These are phyloP conservation scores for Haplosporangium gracile DNA, from an alignment of 192 early-diverging fungal genomes.

Conservation along the genomic window DNA sequence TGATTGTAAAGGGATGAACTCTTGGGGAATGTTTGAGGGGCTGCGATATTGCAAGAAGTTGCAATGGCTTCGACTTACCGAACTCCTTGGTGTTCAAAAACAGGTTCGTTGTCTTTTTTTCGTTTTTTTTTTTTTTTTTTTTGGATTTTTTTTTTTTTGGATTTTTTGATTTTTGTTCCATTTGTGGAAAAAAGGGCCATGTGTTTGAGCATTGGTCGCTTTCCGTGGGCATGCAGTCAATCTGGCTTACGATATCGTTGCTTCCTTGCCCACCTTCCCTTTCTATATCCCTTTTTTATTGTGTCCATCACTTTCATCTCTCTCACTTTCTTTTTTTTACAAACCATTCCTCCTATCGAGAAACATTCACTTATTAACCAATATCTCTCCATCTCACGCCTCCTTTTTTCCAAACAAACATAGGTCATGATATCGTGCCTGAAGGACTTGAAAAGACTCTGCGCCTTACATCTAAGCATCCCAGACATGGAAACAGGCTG, in stretches of 20 bases:
- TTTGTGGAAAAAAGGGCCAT: neutral
- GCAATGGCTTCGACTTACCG: conserved; percentile 24
- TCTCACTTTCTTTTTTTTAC: neutral
- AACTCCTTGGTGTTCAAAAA: conserved; percentile 24
- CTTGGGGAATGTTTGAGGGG: conserved; percentile 36
- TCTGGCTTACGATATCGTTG: neutral
- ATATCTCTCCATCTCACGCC: neutral
- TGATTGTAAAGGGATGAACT: conserved; percentile 24
- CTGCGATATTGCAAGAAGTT: conserved; percentile 6
- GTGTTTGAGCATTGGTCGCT: neutral
- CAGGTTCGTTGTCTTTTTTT: neutral
- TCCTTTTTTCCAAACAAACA: too few species aligned
- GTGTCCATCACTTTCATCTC: neutral
- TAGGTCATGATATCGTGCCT: conserved; percentile 26
- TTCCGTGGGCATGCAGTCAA: neutral
- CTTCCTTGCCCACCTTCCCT: neutral
- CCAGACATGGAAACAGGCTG: conserved; percentile 14
- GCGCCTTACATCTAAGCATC: conserved; percentile 17
- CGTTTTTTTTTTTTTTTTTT: neutral
- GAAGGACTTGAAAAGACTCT: neutral
- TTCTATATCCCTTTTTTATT: neutral
- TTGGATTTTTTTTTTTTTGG: too few species aligned
- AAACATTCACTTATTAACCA: neutral
- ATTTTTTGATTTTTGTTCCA: neutral
- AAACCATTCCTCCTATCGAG: neutral